Evolutionary conservation across 768 basidiomycete species (phyloP), one percentile per base, ranked within the genome.

Genomic region (Mycena haematopus): DNA sequence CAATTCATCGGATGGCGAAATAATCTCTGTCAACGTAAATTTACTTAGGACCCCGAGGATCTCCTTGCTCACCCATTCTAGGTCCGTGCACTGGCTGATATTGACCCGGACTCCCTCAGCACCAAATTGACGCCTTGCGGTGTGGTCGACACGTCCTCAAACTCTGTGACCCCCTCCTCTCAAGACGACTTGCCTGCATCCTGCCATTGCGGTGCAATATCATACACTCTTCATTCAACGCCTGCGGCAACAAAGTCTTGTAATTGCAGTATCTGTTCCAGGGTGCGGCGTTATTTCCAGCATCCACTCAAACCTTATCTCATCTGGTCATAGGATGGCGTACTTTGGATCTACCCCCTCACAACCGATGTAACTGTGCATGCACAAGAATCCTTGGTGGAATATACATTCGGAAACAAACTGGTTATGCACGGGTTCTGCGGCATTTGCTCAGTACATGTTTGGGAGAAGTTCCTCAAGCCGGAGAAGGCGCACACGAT

Each of bases 231-330:
- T 13, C 54, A 56, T 8, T 38, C 52, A 14, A 17, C 36, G 4
- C 60, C 54, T 9, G 7, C 6, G 13, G 22, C 31, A 19, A 60
- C 60, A 2, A 62, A 62, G 17, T 44, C 60, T 0, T 62, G 60
- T 49, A 62, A 56, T 27, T 62, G 60, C 54, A 62, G 60, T 31
- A 56, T 62, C 35, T 62, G 60, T 36, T 31, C 54, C 19, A 35
- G 54, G 60, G 60, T 62, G 13, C 10, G 51, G 42, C 15, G 7
- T 33, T 24, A 25, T 19, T 40, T 52, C 14, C 19, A 9, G 8
- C 45, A 3, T 57, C 42, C 27, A 11, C 25, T 29, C 22, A 33
- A 24, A 14, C 14, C 17, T 31, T 21, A 35, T 11, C 13, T 29
- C 54, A 29, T n/a, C 56, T 25, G 11, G 13, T 9, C 6, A 17